A percentile compares a stretch with the other conserved stretches of the same genome.
These are phyloP conservation scores for Darksidea phi DNA, from an alignment of 495 filamentous ascomycete genomes.

Conservation along the genomic window DNA sequence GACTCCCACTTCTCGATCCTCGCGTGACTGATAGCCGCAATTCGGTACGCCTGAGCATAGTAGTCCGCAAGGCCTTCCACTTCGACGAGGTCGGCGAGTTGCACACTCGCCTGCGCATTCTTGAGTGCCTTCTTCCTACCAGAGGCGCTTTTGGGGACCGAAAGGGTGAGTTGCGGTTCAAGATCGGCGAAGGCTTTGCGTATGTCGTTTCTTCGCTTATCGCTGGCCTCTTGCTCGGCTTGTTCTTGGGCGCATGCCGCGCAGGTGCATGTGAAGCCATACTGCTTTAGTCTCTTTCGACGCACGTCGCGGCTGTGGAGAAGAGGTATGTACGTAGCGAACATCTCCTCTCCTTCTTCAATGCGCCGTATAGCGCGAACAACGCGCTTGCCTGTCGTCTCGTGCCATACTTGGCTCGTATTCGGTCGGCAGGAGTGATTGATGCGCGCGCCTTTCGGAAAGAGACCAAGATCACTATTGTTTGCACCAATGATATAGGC, in stretches of 20 bases:
- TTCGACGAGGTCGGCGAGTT: slow-evolving; percentile 18
- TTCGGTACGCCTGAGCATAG: slow-evolving; percentile 20
- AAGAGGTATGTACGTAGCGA: slow-evolving; percentile 22
- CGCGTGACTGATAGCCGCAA: slow-evolving; percentile 19
- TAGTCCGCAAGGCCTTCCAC: slow-evolving; percentile 29
- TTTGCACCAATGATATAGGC: slow-evolving; percentile 22
- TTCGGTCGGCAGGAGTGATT: slow-evolving; percentile 34
- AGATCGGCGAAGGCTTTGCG: slow-evolving; percentile 6
- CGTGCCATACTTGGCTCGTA: slow-evolving; percentile 22
- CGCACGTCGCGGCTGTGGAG: slow-evolving; percentile 7
- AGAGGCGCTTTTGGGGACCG: neutral
- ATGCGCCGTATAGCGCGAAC: slow-evolving; percentile 22
- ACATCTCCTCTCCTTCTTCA: slow-evolving; percentile 27
- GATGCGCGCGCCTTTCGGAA: slow-evolving; percentile 24
- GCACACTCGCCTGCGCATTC: slow-evolving; percentile 4
- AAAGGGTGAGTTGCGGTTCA: slow-evolving; percentile 2
- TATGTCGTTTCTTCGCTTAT: slow-evolving; percentile 19
- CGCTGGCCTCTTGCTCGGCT: slow-evolving; percentile 5
- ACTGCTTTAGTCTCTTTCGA: slow-evolving; percentile 17
- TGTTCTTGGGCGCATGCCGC: slow-evolving; percentile 12
- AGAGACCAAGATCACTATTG: slow-evolving; percentile 16
- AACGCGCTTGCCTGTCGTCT: slow-evolving; percentile 8
- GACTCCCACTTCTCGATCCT: slow-evolving; percentile 12
- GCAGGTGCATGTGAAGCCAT: slow-evolving; percentile 30
- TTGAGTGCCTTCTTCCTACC: slow-evolving; percentile 13